These are phyloP conservation scores for Globisporangium camurandrum DNA, from an alignment of 352 stramenopile species.

Conservation along the genomic window DNA sequence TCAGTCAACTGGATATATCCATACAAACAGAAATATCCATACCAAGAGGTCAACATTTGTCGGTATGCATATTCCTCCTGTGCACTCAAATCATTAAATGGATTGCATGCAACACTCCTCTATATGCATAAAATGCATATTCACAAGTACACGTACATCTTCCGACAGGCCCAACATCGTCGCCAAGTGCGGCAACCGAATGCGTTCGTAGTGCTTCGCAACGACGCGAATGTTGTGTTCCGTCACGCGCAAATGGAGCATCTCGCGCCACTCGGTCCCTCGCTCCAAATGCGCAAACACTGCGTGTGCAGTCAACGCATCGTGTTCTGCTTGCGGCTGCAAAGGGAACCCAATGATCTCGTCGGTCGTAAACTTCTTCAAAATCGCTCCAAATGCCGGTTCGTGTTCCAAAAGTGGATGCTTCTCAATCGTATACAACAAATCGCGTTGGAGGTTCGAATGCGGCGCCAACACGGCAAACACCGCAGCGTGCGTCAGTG, in stretches of 20 bases:
- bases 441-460: conserved; percentile 74
- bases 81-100: not conserved
- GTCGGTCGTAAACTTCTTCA: conserved; percentile 92
- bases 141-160: conserved; percentile 44
- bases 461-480: conserved; percentile 71
- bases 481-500: conserved; percentile 65
- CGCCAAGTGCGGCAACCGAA: conserved; percentile 89
- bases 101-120: not conserved
- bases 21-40: too few relatives aligned
- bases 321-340: conserved; percentile 82
- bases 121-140: not conserved
- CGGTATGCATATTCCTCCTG: not conserved
- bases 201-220: conserved; percentile 94
- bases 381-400: conserved; percentile 45
- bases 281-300: conserved; percentile 77
- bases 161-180: conserved; percentile 90
- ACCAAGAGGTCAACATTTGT: too few relatives aligned
- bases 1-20: conserved; percentile 72
- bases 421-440: conserved; percentile 54
- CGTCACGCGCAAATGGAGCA: conserved; percentile 90
- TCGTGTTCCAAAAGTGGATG: conserved; percentile 65
- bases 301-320: conserved; percentile 69
- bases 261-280: conserved; percentile 79
- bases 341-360: conserved; percentile 96
- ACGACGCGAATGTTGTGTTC: conserved; percentile 97